phyloP scores from a whole-genome alignment of 192 early-diverging fungal genomes.

The Cetraspora pellucida region DNA sequence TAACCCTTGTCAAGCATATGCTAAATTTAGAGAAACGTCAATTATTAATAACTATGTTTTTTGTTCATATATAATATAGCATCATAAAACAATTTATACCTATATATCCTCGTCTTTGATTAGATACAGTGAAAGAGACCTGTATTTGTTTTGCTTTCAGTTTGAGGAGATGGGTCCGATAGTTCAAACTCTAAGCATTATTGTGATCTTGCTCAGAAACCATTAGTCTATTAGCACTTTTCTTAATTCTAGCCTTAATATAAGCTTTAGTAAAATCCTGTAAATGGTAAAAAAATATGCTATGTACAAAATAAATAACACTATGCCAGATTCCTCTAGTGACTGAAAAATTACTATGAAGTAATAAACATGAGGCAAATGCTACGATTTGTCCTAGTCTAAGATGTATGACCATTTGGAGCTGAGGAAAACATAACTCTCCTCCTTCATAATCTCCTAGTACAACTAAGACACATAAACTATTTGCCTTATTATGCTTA shows the following conservation, averaged over 20 bases:
- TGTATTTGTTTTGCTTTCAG: slow-evolving; percentile 1
- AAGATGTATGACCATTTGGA: not conserved
- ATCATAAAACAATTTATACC: not conserved
- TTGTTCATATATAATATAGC: no score
- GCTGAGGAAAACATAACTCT: not conserved
- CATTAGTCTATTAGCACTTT: no score
- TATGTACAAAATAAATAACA: slow-evolving; percentile 16
- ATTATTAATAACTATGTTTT: no score
- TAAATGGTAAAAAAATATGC: not conserved
- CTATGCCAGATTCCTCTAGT: not conserved
- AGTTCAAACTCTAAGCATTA: not conserved
- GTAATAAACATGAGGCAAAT: not conserved
- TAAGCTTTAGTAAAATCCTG: no score
- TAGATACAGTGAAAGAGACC: not conserved
- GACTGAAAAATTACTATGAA: not conserved
- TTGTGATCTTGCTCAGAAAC: no score
- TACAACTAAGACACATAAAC: not conserved
- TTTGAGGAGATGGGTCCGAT: not conserved
- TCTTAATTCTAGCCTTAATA: no score
- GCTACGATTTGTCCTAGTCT: not conserved
- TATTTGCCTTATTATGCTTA: not conserved
- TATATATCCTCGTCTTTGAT: not conserved
- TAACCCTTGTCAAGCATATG: slow-evolving; percentile 1
- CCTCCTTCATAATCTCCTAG: not conserved
- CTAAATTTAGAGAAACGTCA: slow-evolving; percentile 1